These are phyloP conservation scores for Lolium perenne DNA, from an alignment of 176 grass and related monocot species.

Conservation along the genomic window DNA sequence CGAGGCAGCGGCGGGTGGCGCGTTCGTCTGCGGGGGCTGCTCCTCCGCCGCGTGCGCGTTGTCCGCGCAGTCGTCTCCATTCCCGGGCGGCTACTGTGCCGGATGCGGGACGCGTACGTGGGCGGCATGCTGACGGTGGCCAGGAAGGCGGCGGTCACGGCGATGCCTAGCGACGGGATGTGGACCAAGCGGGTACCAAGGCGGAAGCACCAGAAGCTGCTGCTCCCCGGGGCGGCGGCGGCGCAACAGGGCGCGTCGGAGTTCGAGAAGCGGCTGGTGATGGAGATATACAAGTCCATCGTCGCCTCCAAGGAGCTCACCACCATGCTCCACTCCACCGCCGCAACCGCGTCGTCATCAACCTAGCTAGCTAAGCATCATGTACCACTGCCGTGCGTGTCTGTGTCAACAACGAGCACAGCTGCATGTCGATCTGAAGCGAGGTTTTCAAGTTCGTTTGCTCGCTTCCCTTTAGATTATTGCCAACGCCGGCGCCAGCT, in stretches of 20 bases:
- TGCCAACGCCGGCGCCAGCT: no score
- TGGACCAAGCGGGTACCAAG: slow-evolving; percentile 57
- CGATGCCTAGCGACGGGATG: slow-evolving; percentile 34
- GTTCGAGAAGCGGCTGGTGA: slow-evolving; percentile 63
- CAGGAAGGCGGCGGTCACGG: slow-evolving; percentile 43
- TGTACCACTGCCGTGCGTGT: no score
- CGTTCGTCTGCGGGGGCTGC: slow-evolving; percentile 23
- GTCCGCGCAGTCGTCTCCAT: neutral
- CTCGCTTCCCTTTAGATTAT: neutral
- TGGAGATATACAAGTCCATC: slow-evolving; percentile 91
- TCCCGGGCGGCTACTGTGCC: slow-evolving; percentile 38
- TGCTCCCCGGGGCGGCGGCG: neutral
- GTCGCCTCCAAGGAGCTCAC: slow-evolving; percentile 70
- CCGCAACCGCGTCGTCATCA: neutral
- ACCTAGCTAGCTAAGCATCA: neutral
- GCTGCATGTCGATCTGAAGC: neutral
- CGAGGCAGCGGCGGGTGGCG: slow-evolving; percentile 35
- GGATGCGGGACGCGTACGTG: slow-evolving; percentile 74
- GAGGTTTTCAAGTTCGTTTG: no score
- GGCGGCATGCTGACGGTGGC: slow-evolving; percentile 67
- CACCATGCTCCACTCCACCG: no score
- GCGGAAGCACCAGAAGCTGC: slow-evolving; percentile 12
- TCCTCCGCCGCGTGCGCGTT: slow-evolving; percentile 48
- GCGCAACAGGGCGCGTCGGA: slow-evolving; percentile 5
- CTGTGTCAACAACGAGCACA: neutral